Conservation (phyloP, 495 filamentous ascomycete species). For the Annulohypoxylon bovei region DNA sequence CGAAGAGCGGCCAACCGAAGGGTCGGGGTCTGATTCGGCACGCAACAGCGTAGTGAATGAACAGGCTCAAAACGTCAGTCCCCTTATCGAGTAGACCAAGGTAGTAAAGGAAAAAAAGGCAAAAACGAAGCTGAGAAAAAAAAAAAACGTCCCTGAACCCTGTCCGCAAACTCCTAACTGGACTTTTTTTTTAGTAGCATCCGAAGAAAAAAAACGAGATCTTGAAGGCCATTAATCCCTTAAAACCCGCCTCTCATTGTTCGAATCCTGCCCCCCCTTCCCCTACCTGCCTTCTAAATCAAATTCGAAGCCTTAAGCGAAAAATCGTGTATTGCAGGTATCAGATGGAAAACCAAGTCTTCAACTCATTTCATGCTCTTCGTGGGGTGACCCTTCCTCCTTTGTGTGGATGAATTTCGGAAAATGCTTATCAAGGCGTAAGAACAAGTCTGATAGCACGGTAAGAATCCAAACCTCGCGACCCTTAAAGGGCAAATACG, state of each 20-base stretch:
- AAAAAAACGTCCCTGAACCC: constrained; percentile 12
- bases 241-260: background rate
- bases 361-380: background rate
- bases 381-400: background rate
- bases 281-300: background rate
- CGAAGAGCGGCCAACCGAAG: background rate
- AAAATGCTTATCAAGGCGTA: background rate
- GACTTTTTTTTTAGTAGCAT: constrained; percentile 36
- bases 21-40: background rate
- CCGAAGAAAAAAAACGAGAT: constrained; percentile 16
- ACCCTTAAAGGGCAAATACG: background rate
- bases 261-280: background rate
- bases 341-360: background rate
- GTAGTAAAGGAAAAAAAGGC: constrained; percentile 1
- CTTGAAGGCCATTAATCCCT: background rate
- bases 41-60: background rate
- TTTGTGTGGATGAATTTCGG: background rate
- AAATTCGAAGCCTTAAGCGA: background rate
- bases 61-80: background rate
- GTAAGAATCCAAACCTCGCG: constrained; percentile 2
- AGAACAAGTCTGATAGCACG: background rate
- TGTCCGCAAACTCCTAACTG: constrained; percentile 38
- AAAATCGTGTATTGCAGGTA: background rate
- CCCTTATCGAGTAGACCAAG: constrained; percentile 18
- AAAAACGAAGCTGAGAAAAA: constrained; percentile 10